Conservation (phyloP, 345 rosid species). For the Conringia planisiliqua region DNA sequence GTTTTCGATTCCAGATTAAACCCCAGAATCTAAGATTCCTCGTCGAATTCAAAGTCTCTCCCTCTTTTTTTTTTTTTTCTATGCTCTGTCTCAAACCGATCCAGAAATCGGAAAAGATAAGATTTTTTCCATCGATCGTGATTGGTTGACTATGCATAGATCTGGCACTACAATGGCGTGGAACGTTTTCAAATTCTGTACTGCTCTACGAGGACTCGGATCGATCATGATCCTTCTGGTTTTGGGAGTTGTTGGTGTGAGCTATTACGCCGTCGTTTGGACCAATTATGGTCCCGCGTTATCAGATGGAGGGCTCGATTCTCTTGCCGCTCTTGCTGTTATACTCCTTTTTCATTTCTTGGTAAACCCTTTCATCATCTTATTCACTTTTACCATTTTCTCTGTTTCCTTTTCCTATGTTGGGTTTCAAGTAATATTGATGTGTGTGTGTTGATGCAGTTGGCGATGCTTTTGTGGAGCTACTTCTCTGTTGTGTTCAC, state of each 20-base stretch:
- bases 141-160: constrained; percentile 68
- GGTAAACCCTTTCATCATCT: constrained; percentile 39
- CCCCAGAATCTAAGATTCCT: constrained; percentile 5
- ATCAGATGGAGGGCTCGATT: constrained; percentile 61
- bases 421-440: not conserved
- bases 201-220: constrained; percentile 91
- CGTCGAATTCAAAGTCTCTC: not conserved
- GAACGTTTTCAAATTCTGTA: constrained; percentile 97
- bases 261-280: constrained; percentile 88
- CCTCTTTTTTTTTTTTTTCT: not conserved
- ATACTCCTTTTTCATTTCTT: constrained; percentile 73
- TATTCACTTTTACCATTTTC: not conserved
- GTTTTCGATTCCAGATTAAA: not conserved
- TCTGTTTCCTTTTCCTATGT: not conserved
- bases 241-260: constrained; percentile 87
- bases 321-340: constrained; percentile 49
- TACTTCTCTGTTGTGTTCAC: constrained; percentile 94
- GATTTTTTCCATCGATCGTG: constrained; percentile 10
- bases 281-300: constrained; percentile 82
- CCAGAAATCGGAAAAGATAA: constrained; percentile 2
- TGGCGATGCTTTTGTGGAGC: constrained; percentile 93
- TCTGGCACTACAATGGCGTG: constrained; percentile 97
- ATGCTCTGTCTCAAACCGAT: not conserved
- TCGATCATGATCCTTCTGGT: constrained; percentile 97
- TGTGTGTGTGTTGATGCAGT: constrained; percentile 42